Evolutionary conservation across 495 filamentous ascomycete species (phyloP), one percentile per base, ranked within the genome.

Genomic region (Oleoguttula mirabilis): DNA sequence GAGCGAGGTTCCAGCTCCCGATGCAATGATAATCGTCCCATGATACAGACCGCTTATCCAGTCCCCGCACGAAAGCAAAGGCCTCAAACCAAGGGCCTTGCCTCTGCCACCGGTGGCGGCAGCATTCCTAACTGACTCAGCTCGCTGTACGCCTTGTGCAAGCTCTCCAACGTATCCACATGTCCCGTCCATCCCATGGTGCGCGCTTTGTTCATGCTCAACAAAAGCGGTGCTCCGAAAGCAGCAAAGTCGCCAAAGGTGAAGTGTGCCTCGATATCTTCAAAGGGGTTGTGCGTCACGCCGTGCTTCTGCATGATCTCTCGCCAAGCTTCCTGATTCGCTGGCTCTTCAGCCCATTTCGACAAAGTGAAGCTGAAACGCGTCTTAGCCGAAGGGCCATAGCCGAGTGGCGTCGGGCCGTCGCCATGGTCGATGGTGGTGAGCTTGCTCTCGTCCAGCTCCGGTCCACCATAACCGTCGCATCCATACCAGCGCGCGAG

Each of bases 291-390:
- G 15, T 58, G 46, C 30, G 48, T 47, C 19, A 61, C 39, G 1
- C 41, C 27, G 20, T 45, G 32, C 39, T 54, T 33, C 11, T 30
- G 14, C 32, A 56, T 50, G 28, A 68, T 36, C 27, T 55, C 51
- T 21, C 50, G 43, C 66, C 67, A 71, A 1, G 67, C 64, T 11
- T 56, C 44, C 46, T 64, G 55, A 4, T 73, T 64, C 23, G 69
- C 58, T 2, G 48, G 47, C 33, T 44, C 51, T 33, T 62, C 55
- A 4, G 69, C 62, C 70, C 66, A 73, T 35, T 65, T 50, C 1
- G 54, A 44, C 6, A 72, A 56, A 17, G 55, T 62, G 36, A 63
- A 72, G 14, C 49, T 54, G 15, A 56, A 55, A 5, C 57, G 56
- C 19, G 61, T 41, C 16, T 36, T 48, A 4, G 11, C 8, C 16